phyloP scores from a whole-genome alignment of 169 alveolate genomes.

The Plasmodium reichenowi region DNA sequence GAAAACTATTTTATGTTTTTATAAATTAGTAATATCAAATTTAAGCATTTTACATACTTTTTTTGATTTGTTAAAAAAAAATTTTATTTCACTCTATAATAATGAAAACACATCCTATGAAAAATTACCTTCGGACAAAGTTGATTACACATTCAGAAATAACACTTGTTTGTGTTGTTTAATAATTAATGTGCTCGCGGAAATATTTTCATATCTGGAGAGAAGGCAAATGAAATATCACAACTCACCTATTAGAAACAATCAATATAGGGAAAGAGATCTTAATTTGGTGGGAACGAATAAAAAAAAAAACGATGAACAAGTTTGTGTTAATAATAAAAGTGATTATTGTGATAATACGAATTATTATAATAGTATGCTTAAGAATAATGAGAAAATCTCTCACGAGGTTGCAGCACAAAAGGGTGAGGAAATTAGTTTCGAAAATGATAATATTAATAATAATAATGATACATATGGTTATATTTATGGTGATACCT shows the following conservation, averaged over 20 bases:
- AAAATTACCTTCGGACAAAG: background rate
- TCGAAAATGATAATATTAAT: too few relatives aligned
- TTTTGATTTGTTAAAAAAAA: slow-evolving; percentile 25
- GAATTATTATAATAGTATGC: background rate
- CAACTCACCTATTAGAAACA: background rate
- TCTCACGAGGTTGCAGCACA: background rate
- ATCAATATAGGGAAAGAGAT: background rate
- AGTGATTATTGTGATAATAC: background rate
- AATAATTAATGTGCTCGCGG: slow-evolving; percentile 48
- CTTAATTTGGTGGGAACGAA: too few relatives aligned
- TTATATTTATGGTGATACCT: background rate
- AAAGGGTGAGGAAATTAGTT: background rate
- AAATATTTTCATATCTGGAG: slow-evolving; percentile 31
- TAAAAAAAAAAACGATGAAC: too few relatives aligned
- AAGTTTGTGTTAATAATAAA: too few relatives aligned
- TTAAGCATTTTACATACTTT: slow-evolving; percentile 25
- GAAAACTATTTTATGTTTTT: slow-evolving; percentile 32
- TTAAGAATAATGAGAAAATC: background rate
- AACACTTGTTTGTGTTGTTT: slow-evolving; percentile 43
- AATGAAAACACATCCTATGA: slow-evolving; percentile 37
- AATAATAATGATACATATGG: too few relatives aligned
- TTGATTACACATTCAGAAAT: slow-evolving; percentile 1
- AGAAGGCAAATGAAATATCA: background rate
- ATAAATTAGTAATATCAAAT: slow-evolving; percentile 30
- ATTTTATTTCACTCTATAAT: slow-evolving; percentile 21